Evolutionary conservation across 306 rosid genomes (phyloP).

Genomic region (Sphenostylis stenocarpa): DNA sequence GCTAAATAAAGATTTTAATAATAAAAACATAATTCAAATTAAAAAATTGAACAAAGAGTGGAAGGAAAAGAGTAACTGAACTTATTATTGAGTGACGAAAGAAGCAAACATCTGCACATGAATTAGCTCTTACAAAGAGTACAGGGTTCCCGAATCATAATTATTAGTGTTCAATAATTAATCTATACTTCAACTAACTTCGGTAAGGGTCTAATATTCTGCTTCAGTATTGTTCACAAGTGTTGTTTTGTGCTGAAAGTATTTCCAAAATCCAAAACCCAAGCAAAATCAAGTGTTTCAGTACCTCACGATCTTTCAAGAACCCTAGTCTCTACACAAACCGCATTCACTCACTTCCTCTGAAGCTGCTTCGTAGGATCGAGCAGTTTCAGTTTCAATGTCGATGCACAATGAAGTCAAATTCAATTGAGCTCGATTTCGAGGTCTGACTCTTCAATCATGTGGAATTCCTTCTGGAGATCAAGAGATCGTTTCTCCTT

Average conservation of each 20-base stretch:
- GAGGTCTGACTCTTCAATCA: slow-evolving; percentile 54
- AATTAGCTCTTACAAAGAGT: no score
- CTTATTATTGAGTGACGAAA: no score
- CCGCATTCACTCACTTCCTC: slow-evolving; percentile 5
- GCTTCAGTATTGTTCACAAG: neutral
- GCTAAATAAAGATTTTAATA: no score
- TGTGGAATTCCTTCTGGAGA: slow-evolving; percentile 93
- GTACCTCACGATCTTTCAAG: slow-evolving; percentile 24
- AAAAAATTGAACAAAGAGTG: no score
- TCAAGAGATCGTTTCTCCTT: slow-evolving; percentile 87
- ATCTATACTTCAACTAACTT: no score
- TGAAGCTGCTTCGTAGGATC: slow-evolving; percentile 49
- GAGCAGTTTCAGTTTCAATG: slow-evolving; percentile 38
- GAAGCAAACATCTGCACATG: no score
- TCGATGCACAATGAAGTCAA: slow-evolving; percentile 36
- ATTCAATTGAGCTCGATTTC: slow-evolving; percentile 33
- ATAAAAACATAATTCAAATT: no score
- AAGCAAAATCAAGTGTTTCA: neutral
- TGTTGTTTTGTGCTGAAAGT: neutral
- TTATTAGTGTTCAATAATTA: no score
- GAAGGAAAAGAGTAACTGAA: no score
- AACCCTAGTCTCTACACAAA: slow-evolving; percentile 25
- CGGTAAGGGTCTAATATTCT: no score
- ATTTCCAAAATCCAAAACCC: neutral
- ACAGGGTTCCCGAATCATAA: no score